A percentile compares a stretch with the other conserved stretches of the same genome.
Evolutionary conservation across 2,329 filamentous ascomycete species (phyloP).

Genomic region (Phaeoacremonium minimum): DNA sequence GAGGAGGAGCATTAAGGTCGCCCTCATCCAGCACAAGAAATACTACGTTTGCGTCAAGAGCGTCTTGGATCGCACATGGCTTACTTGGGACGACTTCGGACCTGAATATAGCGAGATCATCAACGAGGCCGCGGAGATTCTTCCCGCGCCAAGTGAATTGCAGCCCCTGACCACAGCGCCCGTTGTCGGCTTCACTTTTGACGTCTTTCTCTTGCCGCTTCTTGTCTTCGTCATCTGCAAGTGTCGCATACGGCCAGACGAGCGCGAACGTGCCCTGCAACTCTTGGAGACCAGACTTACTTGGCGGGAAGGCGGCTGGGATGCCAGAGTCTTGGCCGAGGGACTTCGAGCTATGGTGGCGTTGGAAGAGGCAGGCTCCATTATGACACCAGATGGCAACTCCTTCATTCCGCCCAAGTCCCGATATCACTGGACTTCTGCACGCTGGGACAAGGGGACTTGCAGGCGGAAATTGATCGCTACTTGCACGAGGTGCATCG

Average conservation of each 20-base stretch:
- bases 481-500: constrained; percentile 1
- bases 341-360: constrained; percentile 1
- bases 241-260: not conserved
- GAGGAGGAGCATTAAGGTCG: not conserved
- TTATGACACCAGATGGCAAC: constrained; percentile 1
- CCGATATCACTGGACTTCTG: constrained; percentile 1
- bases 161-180: not conserved
- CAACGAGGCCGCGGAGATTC: not conserved
- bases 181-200: constrained; percentile 2
- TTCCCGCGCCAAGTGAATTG: too few species aligned
- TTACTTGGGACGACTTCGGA: not conserved
- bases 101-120: not conserved
- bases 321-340: not conserved
- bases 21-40: constrained; percentile 1
- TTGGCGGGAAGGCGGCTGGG: constrained; percentile 4
- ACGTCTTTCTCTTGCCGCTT: constrained; percentile 1
- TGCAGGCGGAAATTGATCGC: constrained; percentile 1
- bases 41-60: not conserved
- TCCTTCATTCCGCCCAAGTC: constrained; percentile 1
- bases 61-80: constrained; percentile 2
- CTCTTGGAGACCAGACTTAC: constrained; percentile 1
- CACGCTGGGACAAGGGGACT: constrained; percentile 2
- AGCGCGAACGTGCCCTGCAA: not conserved
- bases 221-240: constrained; percentile 1
- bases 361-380: constrained; percentile 1